Evolutionary conservation across 2,329 filamentous ascomycete genomes (phyloP), one percentile per base, ranked within the genome.

Genomic region (Daldinia sp.): DNA sequence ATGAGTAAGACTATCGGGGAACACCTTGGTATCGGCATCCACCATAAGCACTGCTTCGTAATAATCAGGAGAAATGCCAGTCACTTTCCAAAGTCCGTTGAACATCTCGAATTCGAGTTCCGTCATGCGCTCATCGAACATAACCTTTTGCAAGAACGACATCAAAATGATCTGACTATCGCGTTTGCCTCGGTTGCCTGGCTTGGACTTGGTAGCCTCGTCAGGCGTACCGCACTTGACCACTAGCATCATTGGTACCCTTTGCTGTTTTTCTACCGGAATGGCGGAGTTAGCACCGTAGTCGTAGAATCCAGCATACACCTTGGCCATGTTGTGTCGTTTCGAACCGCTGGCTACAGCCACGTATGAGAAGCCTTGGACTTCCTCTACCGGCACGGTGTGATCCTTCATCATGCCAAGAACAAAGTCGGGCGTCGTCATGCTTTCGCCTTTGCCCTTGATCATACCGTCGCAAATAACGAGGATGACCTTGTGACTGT

Each of bases 71-170:
- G 94, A 96, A 67, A 99, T 98, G 70, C 96, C 96, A 15, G 95
- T 99, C 43, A 99, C 92, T 78, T 97, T 97, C 94, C 94, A 99
- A 67, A 99, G 85, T 55, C 95, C 95, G 76, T 98, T 99, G 83
- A 99, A 99, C 92, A 99, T 98, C 76, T 99, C 95, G 74, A 93
- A 99, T 77, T 99, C 95, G 53, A 99, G 89, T 78, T 99, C 94
- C 15, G 96, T 99, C 95, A 99, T 99, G 65, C 95, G 91, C 80
- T 99, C 96, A 76, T 99, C 95, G 73, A 99, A 99, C 95, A 99
- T 99, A 75, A 99, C 95, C 82, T 99, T 99, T 76, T 99, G 95
- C 70, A 99, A 82, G 85, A 99, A 99, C 4, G 94, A 97, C 95
- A 99, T 99, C 69, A 99, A 85, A 71, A 99, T 95, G 74, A 99